Evolutionary conservation across 306 rosid species (phyloP), one percentile per base, ranked within the genome.

Genomic region (Vicia faba): DNA sequence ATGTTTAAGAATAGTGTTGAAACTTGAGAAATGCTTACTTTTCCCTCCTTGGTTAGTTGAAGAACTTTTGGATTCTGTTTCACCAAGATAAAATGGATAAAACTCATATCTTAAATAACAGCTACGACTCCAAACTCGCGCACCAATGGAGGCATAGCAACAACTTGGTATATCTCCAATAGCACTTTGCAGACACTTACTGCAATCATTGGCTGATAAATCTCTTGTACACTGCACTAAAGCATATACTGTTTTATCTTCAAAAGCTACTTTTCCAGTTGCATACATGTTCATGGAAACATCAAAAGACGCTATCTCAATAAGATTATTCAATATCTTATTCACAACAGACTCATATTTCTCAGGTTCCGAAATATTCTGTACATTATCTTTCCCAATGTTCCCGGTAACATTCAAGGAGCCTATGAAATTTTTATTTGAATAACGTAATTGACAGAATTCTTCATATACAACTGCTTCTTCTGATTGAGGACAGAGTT

Each of bases 391-490:
- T 13, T 36, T 33, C 31, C 69, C 74, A 14, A 65, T 23, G 62
- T 76, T 73, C 12, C 62, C 86, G 8, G 73, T 16, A 51, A 74
- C 69, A 61, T 82, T 48, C 69, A 84, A 62, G 4, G 9, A 46
- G 8, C 91, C 87, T 5, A 75, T 25, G 85, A 88, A 88, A 45
- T 78, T 66, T 5, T 19, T 7, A 35, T 61, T 70, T 14, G 91
- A 85, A 67, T 85, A 88, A 50, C 82, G 85, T 44, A 85, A 63
- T 12, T 80, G 95, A 60, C 89, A 88, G 0, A 0, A 1, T n/a
- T 88, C 95, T 57, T 85, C 91, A 83, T 84, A 86, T 0, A 88
- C 68, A 25, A 74, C 59, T 0, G 91, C 89, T 69, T 85, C 91
- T 62, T 36, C 53, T 13, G 83, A 43, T 63, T 41, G 46, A 10